Base-by-base conservation (phyloP, 73 alveolate species). In the Tetrahymena malaccensis region DNA sequence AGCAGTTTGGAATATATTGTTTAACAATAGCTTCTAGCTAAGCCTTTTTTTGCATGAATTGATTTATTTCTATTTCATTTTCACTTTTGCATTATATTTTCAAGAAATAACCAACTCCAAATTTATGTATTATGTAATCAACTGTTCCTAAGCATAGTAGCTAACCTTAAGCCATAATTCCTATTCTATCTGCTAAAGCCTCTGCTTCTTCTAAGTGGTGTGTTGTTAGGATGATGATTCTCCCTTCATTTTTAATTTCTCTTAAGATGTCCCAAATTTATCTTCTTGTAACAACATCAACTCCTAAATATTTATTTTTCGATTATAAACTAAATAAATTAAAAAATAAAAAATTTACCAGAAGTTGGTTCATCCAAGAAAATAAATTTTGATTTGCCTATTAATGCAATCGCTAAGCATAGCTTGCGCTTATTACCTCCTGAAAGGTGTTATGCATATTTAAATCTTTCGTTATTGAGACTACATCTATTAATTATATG, bases 191-290 rank as follows among this genome's bases (percentile, higher is more conserved):
- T 43, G 99, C 98, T 84, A 98, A 95, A 35, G 94, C 97, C 94
- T 98, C 99, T 19, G 99, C 99, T 95, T 98, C 99, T 96, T 98
- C 99, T 27, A 98, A 94, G 94, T 98, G 98, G 96, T 98, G 99
- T 13, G 99, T 98, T 9, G 99, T 97, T 96, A 97, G 96, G 10
- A 97, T 96, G n/a, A 97, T 93, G 31, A 97, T 95, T 96, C 96
- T 97, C 27, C 97, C 97, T 43, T 95, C 97, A 85, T 95, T 96
- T 58, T 84, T 94, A 85, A 93, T 55, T 84, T 94, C 93, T 84
- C 93, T 95, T 38, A 96, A 85, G 89, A 97, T 97, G 6, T 96
- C 94, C 99, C 99, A 97, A 96, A 97, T 97, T 43, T 96, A 94
- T 33, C 97, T 93, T 85, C 99, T 96, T 40, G 99, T 96, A 19